Conservation (phyloP, 2,329 filamentous ascomycete species). For the Trichoderma cornu-damae region DNA sequence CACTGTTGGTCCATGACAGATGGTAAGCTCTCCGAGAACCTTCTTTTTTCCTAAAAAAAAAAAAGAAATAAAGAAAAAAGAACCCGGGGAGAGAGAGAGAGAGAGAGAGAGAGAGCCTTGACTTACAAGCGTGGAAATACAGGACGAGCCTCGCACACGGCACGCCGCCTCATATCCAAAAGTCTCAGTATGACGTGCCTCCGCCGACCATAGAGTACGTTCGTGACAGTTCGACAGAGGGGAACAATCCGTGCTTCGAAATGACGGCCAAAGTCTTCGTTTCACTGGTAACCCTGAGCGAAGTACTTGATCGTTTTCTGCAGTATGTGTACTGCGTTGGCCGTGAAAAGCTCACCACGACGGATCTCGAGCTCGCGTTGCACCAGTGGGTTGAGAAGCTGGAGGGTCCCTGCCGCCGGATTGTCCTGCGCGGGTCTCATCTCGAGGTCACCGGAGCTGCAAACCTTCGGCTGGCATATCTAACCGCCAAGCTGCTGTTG, state of each 20-base stretch:
- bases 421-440: slow-evolving; percentile 40
- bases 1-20: slow-evolving; percentile 48
- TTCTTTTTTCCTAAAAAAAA: neutral
- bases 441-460: slow-evolving; percentile 41
- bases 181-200: slow-evolving; percentile 45
- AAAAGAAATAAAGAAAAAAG: neutral
- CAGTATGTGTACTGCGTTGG: slow-evolving; percentile 36
- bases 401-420: slow-evolving; percentile 32
- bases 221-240: slow-evolving; percentile 22
- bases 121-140: neutral
- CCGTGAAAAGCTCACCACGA: slow-evolving; percentile 25
- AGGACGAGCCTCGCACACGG: slow-evolving; percentile 51
- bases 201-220: slow-evolving; percentile 36
- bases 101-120: neutral
- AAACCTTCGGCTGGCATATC: slow-evolving; percentile 48
- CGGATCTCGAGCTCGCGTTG: slow-evolving; percentile 36
- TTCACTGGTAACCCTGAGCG: slow-evolving; percentile 41
- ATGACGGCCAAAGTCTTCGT: slow-evolving; percentile 39
- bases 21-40: slow-evolving; percentile 42
- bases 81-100: neutral
- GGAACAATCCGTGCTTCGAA: slow-evolving; percentile 18
- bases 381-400: slow-evolving; percentile 44
- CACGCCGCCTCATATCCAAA: slow-evolving; percentile 45
- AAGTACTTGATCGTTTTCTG: slow-evolving; percentile 32
- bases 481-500: slow-evolving; percentile 44